Conservation (phyloP, 768 basidiomycete genomes). For the Naganishia randhawae region DNA sequence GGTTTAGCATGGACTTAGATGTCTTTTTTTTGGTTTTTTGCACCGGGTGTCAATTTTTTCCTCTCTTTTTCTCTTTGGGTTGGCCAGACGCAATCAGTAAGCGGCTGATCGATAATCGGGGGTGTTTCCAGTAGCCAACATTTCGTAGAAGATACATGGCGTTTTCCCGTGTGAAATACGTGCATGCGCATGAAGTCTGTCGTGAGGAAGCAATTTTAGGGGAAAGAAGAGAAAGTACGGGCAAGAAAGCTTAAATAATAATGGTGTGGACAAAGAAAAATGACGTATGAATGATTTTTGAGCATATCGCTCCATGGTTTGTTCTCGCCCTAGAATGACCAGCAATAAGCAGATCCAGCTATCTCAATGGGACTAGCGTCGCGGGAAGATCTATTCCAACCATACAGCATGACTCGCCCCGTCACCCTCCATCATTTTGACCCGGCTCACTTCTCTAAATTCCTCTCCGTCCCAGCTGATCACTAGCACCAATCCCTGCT, state of each 20-base stretch:
- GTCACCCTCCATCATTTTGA: constrained; percentile 25
- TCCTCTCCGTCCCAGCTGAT: constrained; percentile 35
- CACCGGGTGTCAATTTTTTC: too few species aligned
- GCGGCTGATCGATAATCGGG: background rate
- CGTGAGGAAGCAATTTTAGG: too few species aligned
- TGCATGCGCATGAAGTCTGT: background rate
- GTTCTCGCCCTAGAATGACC: too few species aligned
- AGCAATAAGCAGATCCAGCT: too few species aligned
- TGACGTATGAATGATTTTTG: background rate
- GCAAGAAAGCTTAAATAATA: background rate
- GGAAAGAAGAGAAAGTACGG: background rate
- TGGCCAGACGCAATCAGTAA: background rate
- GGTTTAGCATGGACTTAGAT: too few species aligned
- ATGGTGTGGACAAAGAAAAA: background rate
- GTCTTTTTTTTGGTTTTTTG: too few species aligned
- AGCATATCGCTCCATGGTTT: too few species aligned
- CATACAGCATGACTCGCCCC: constrained; percentile 32
- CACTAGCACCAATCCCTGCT: constrained; percentile 35
- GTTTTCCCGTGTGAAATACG: background rate
- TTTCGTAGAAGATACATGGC: background rate
- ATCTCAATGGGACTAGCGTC: too few species aligned
- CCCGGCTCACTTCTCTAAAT: constrained; percentile 33
- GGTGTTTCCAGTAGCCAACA: background rate
- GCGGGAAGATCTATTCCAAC: constrained; percentile 23
- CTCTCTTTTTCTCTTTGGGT: background rate